These are phyloP conservation scores for Pseudotsuga menziesii DNA, from an alignment of 75 land plant species.

Conservation along the genomic window DNA sequence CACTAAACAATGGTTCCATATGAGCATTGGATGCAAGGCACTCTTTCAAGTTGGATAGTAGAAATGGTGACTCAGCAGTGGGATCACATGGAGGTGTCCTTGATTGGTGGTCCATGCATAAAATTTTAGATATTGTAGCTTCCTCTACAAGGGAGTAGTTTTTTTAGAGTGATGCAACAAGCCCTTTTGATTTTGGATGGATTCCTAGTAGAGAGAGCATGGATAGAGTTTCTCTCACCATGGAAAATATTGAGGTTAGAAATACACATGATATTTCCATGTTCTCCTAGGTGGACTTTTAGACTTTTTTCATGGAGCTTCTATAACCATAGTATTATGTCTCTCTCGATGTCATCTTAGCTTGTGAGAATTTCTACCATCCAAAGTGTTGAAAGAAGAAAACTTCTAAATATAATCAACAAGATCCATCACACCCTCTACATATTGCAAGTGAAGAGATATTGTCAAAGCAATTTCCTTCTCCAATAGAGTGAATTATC, in stretches of 20 bases:
- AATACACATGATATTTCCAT: neutral
- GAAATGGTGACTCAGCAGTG: conserved; percentile 25
- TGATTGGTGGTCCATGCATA: conserved; percentile 18
- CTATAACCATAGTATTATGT: too few relatives aligned
- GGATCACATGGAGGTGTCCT: neutral
- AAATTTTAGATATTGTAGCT: conserved; percentile 32
- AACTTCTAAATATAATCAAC: too few relatives aligned
- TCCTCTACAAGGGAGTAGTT: conserved; percentile 26
- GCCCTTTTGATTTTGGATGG: conserved; percentile 17
- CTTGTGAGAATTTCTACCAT: too few relatives aligned
- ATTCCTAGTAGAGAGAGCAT: conserved; percentile 8
- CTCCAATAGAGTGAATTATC: too few relatives aligned
- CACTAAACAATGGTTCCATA: too few relatives aligned
- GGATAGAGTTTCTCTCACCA: conserved; percentile 13
- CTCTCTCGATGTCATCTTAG: too few relatives aligned
- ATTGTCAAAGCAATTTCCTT: too few relatives aligned
- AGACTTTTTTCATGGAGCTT: neutral
- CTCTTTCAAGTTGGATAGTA: conserved; percentile 22
- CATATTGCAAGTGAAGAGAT: too few relatives aligned
- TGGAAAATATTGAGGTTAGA: conserved; percentile 26
- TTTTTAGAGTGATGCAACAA: conserved; percentile 20
- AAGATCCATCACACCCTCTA: too few relatives aligned
- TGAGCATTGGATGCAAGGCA: conserved; percentile 26
- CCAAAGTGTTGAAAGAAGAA: too few relatives aligned
- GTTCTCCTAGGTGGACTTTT: neutral